These are phyloP conservation scores for Trichoderma asperelloides DNA, from an alignment of 495 filamentous ascomycete species.

Conservation along the genomic window DNA sequence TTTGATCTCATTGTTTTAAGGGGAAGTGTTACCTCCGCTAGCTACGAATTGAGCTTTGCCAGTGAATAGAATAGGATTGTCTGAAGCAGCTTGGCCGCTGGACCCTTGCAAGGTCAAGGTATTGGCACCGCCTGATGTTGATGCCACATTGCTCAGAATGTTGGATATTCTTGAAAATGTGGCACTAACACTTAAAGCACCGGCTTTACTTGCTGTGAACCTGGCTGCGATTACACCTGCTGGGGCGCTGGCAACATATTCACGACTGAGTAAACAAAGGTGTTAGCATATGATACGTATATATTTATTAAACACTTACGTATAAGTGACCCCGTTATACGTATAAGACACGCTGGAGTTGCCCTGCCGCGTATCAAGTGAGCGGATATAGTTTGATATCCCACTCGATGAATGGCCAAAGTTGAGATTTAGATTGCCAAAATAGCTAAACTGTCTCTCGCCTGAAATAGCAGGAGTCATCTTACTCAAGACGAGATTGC, in stretches of 20 bases:
- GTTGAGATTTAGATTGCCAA: constrained; percentile 36
- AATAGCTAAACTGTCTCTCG: constrained; percentile 9
- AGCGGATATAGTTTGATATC: constrained; percentile 33
- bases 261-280: constrained; percentile 14
- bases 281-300: background rate
- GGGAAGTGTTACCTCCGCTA: constrained; percentile 15
- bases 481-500: constrained; percentile 28
- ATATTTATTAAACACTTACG: constrained; percentile 21
- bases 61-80: constrained; percentile 26
- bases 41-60: constrained; percentile 21
- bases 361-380: constrained; percentile 32
- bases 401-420: constrained; percentile 26
- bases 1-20: background rate
- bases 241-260: constrained; percentile 32
- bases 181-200: background rate
- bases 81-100: constrained; percentile 23
- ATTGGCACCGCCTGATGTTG: background rate
- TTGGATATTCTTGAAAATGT: background rate
- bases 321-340: constrained; percentile 21
- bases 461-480: background rate
- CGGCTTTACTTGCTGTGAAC: constrained; percentile 19
- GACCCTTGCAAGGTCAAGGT: constrained; percentile 30
- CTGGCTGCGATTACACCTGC: constrained; percentile 35
- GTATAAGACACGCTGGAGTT: constrained; percentile 31
- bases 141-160: constrained; percentile 1